Percentiles rank a stretch among this genome's conserved stretches.
Conservation (phyloP, 768 basidiomycete genomes). For the Lyophyllum atratum region DNA sequence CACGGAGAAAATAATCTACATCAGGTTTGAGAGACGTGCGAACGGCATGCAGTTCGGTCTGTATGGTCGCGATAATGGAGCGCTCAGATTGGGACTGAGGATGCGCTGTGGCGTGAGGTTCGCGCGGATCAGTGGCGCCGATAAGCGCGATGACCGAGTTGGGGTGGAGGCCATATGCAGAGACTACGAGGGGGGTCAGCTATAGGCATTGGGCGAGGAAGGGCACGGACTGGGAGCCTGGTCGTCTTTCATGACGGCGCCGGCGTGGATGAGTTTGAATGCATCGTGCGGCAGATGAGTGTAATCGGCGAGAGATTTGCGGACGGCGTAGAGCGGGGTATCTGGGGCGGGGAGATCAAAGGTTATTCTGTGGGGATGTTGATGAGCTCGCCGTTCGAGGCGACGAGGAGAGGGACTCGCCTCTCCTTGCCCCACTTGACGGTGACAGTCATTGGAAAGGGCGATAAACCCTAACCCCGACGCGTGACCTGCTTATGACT, state of each 20-base stretch:
- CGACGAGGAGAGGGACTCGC: slow-evolving; percentile 9
- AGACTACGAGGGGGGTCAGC: slow-evolving; percentile 45
- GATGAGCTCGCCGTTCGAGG: not conserved
- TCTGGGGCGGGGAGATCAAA: slow-evolving; percentile 57
- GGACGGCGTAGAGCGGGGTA: slow-evolving; percentile 59
- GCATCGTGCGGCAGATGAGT: slow-evolving; percentile 68
- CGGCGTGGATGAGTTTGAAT: slow-evolving; percentile 89
- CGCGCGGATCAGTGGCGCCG: slow-evolving; percentile 39
- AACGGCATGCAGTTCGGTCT: slow-evolving; percentile 53
- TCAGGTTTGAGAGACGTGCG: slow-evolving; percentile 54
- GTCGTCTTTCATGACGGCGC: slow-evolving; percentile 90
- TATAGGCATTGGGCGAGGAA: not conserved
- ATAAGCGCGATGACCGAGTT: slow-evolving; percentile 75
- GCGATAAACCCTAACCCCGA: slow-evolving; percentile 13
- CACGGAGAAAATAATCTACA: slow-evolving; percentile 56
- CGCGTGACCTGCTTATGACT: slow-evolving; percentile 7
- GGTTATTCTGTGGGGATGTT: slow-evolving; percentile 28
- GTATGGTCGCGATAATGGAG: slow-evolving; percentile 54
- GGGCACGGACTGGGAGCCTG: slow-evolving; percentile 55
- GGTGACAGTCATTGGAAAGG: slow-evolving; percentile 38
- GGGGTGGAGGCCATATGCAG: slow-evolving; percentile 71
- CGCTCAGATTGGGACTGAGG: slow-evolving; percentile 46
- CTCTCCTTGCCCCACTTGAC: slow-evolving; percentile 49
- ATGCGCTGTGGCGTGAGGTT: slow-evolving; percentile 20
- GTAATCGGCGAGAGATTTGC: slow-evolving; percentile 65